Base-by-base conservation (phyloP, 2,329 filamentous ascomycete species). In the Teratosphaeria pseudoeucalypti region DNA sequence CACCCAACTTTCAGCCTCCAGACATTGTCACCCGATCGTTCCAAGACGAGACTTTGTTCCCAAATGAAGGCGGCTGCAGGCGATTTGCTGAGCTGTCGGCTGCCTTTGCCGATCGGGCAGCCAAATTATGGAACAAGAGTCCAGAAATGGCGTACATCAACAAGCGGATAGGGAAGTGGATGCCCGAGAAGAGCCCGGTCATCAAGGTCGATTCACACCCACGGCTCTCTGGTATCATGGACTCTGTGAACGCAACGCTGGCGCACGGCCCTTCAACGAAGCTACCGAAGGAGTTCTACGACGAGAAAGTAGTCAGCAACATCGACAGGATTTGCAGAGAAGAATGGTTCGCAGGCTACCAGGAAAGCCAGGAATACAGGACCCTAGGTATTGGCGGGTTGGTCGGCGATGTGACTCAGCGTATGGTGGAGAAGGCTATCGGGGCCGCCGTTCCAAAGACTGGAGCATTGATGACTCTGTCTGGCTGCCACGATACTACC, bases 401-500 rank as follows among this genome's bases (percentile, higher is more conserved):
- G 10, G 79, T 96, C 70, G 92, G 91, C 34, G 92, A 97, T 69
- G 74, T 97, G 19, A 86, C 92, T 2, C 71, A 73, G 7, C 72
- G 77, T 10, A 79, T 81, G 78, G 67, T 79, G 0, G 71, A 78
- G 6, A 73, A 56, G 69, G 74, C 69, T 65, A 64, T 58, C 57
- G 61, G 76, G 52, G 4, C 23, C 19, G 19, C 52, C 27, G 4
- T 10, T n/a, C 26, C 39, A 12, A 26, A n/a, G 79, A 77, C 14
- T 78, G 78, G 74, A 39, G 72, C 75, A 34, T 80, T 94, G 63
- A 86, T 97, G 64, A 87, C 85, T 16, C 77, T 97, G 68, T 89
- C 85, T 65, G 92, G 92, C 34, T 96, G 92, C 69, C 92, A 96
- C 74, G 92, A 97, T 71, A 97, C 94, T 2, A 97, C 94, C 0